phyloP scores from a whole-genome alignment of 257 asterid species.

The Plantago elongata region DNA sequence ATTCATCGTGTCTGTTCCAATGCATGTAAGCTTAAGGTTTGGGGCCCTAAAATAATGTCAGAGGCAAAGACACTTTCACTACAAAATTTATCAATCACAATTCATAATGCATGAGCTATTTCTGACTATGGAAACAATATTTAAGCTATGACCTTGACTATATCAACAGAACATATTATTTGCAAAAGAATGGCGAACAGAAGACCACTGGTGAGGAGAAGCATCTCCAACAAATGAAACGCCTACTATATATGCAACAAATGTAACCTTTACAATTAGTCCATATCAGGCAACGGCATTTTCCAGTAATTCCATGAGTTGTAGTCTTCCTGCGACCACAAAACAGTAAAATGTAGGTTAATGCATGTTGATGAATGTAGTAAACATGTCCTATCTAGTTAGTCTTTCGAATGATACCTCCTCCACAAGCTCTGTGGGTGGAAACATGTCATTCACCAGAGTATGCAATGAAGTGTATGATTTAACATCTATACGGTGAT shows the following conservation, averaged over 20 bases:
- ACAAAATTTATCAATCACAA: constrained; percentile 15
- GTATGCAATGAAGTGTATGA: constrained; percentile 96
- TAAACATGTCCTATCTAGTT: neutral
- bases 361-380: too few relatives aligned
- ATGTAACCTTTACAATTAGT: constrained; percentile 35
- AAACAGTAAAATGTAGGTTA: neutral
- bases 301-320: constrained; percentile 93
- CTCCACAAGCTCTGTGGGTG: constrained; percentile 86
- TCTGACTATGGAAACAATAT: constrained; percentile 23
- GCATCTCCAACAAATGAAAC: constrained; percentile 23
- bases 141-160: constrained; percentile 2
- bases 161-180: constrained; percentile 15
- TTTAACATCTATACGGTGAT: constrained; percentile 77
- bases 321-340: constrained; percentile 43
- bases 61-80: constrained; percentile 17
- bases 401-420: constrained; percentile 49
- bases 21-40: too few relatives aligned
- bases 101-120: constrained; percentile 25
- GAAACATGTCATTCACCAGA: constrained; percentile 94
- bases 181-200: constrained; percentile 15
- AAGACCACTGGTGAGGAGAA: constrained; percentile 26
- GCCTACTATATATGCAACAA: neutral
- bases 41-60: neutral
- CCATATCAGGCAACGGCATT: constrained; percentile 66
- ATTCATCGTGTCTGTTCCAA: too few relatives aligned